Evolutionary conservation across 2,329 filamentous ascomycete species (phyloP), one percentile per base, ranked within the genome.

Genomic region (Aureobasidium leucospermi): DNA sequence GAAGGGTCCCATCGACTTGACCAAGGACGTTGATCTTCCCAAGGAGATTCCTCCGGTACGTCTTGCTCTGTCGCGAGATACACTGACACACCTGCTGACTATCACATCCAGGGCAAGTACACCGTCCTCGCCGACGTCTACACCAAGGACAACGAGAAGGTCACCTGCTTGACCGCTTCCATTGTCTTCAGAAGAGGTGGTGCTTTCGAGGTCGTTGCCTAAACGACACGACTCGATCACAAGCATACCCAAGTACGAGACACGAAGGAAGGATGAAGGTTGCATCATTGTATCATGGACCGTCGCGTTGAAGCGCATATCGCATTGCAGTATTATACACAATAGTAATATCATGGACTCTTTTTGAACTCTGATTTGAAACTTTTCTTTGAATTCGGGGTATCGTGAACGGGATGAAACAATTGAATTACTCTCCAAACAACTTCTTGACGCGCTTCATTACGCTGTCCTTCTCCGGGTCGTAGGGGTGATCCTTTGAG

Each of bases 401-500:
- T 57, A 57, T 57, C 53, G 53, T 57, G n/a, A 36, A 34, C 28
- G 13, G 16, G 13, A 49, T 34, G 15, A 41, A 38, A 28, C 38
- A 32, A 10, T 32, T 23, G 23, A 32, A 42, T 52, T 66, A 92
- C 78, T 92, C 85, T 65, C 85, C 85, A 74, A 87, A 87, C 64
- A 89, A 70, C 68, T 86, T 84, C 72, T 84, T 79, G 65, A 99
- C 94, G 66, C 94, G 83, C 77, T 92, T 89, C 76, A 99, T 75
- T 45, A 99, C 93, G 71, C 93, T 97, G 74, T 99, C 94, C 80
- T 99, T 99, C 77, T 99, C 94, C 0, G 94, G 94, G 69, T 99
- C 93, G 71, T 99, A 99, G 2, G 94, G 94, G 73, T 99, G 94
- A 74, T 99, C 94, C 81, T 99, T 99, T 77, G 90, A 96, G 28